Base-by-base conservation (phyloP, 2,329 filamentous ascomycete species). In the Amauroascus niger region DNA sequence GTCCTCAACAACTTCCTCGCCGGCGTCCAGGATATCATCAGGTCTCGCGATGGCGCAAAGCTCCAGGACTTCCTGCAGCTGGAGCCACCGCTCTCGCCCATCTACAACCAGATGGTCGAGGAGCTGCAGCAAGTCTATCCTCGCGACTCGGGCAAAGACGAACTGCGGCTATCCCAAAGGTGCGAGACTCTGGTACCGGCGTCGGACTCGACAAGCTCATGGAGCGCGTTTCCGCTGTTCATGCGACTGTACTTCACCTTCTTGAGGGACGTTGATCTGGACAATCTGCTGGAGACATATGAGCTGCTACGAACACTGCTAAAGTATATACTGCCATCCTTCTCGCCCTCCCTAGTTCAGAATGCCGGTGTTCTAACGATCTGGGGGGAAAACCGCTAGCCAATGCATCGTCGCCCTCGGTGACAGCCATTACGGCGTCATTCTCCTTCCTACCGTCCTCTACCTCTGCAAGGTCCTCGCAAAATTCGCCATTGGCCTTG, bases 371-470 rank as follows among this genome's bases (percentile, higher is more conserved):
- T n/a, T 24, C 22, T 47, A 33, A 49, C 55, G 32, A 56, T 40
- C n/a, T 2, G 0, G 18, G 52, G n/a, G n/a, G n/a, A n/a, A n/a
- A n/a, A 46, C 2, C 22, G 11, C 6, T 55, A 91, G 88, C 64
- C 85, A 89, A 62, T 93, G 86, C 61, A 86, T 88, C 24, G 86
- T 86, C 18, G 89, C 90, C 0, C 80, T 96, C 46, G 81, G 83
- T 6, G 85, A 95, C 63, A 82, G 85, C 1, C 83, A 82, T 11
- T 83, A 89, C 65, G 91, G 91, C 30, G 79, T 84, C 28, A 79
- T 95, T 62, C 81, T 96, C 62, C 80, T 96, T 39, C 84, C 88
- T 40, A 89, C 88, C 2, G 87, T 88, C 65, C 83, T 95, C 62
- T 85, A 86, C 28, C 79, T 95, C 51, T 91, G 87, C 30, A 82